A percentile compares a stretch with the other conserved stretches of the same genome.
Conservation (phyloP, 2,329 filamentous ascomycete species). For the Diaporthe helianthi region DNA sequence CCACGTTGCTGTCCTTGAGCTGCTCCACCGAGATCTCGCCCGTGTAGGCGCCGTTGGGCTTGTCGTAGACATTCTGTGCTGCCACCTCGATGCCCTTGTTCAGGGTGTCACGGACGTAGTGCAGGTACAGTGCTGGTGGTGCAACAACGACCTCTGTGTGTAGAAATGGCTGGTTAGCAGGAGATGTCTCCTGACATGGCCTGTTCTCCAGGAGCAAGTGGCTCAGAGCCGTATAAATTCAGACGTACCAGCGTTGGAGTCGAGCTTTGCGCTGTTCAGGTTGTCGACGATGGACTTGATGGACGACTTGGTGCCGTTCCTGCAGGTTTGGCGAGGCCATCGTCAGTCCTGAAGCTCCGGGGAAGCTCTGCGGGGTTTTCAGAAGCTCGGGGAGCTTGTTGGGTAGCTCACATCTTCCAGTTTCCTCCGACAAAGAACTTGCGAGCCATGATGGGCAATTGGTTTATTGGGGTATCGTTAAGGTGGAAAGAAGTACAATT, state of each 20-base stretch:
- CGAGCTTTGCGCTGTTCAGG: slow-evolving; percentile 85
- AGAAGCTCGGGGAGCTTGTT: slow-evolving; percentile 39
- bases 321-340: slow-evolving; percentile 48
- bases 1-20: slow-evolving; percentile 86
- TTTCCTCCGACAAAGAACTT: slow-evolving; percentile 98
- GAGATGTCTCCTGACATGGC: not conserved
- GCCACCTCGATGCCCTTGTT: slow-evolving; percentile 82
- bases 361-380: slow-evolving; percentile 40
- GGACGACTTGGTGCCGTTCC: slow-evolving; percentile 91
- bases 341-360: slow-evolving; percentile 33
- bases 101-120: slow-evolving; percentile 81
- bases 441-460: slow-evolving; percentile 78
- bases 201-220: not conserved
- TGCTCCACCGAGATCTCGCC: slow-evolving; percentile 94
- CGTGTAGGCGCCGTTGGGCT: slow-evolving; percentile 95
- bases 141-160: slow-evolving; percentile 88
- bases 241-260: slow-evolving; percentile 74
- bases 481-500: not conserved
- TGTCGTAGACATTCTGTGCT: slow-evolving; percentile 97
- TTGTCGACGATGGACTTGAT: slow-evolving; percentile 90
- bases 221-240: not conserved
- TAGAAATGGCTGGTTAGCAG: slow-evolving; percentile 20
- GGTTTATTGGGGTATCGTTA: slow-evolving; percentile 36
- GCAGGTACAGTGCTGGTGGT: slow-evolving; percentile 89
- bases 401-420: slow-evolving; percentile 89